Percentiles rank a stretch among this genome's conserved stretches.
These are phyloP conservation scores for Mycena vitilis DNA, from an alignment of 768 basidiomycete genomes.

Conservation along the genomic window DNA sequence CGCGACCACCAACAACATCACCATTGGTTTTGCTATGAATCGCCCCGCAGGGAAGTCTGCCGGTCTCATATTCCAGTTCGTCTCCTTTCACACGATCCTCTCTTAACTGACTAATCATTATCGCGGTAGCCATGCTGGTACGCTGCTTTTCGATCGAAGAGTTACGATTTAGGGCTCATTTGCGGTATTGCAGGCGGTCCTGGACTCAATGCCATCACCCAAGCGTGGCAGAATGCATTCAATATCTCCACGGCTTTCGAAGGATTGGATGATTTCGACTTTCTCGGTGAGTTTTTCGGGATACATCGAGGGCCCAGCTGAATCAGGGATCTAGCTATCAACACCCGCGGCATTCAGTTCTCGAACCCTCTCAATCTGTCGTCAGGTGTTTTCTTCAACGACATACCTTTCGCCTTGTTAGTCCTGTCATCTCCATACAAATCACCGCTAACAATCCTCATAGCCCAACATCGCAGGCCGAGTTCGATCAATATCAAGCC, in stretches of 20 bases:
- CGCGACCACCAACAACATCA: constrained; percentile 21
- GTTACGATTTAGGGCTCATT: background rate
- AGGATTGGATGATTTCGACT: constrained; percentile 32
- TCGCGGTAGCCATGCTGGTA: constrained; percentile 12
- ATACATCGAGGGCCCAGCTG: background rate
- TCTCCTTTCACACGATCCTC: background rate
- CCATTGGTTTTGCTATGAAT: constrained; percentile 33
- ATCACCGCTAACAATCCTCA: background rate
- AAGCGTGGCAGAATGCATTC: constrained; percentile 31
- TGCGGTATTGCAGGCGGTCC: constrained; percentile 28
- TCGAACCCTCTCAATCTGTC: constrained; percentile 37
- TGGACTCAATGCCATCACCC: constrained; percentile 18
- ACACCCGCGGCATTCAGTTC: constrained; percentile 34
- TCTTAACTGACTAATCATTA: background rate
- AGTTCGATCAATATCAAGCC: constrained; percentile 30
- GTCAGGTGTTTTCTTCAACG: constrained; percentile 29
- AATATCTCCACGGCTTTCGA: constrained; percentile 20
- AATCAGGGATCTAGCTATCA: constrained; percentile 19
- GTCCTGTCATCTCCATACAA: background rate
- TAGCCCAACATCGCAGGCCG: constrained; percentile 22
- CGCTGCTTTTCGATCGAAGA: background rate
- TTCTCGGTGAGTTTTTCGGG: constrained; percentile 14
- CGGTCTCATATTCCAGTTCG: constrained; percentile 18
- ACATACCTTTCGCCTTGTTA: constrained; percentile 29
- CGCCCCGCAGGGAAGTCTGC: constrained; percentile 4